Percentiles rank a stretch among this genome's conserved stretches.
phyloP scores from a whole-genome alignment of 352 stramenopile genomes.

The Phytopythium boreale region DNA sequence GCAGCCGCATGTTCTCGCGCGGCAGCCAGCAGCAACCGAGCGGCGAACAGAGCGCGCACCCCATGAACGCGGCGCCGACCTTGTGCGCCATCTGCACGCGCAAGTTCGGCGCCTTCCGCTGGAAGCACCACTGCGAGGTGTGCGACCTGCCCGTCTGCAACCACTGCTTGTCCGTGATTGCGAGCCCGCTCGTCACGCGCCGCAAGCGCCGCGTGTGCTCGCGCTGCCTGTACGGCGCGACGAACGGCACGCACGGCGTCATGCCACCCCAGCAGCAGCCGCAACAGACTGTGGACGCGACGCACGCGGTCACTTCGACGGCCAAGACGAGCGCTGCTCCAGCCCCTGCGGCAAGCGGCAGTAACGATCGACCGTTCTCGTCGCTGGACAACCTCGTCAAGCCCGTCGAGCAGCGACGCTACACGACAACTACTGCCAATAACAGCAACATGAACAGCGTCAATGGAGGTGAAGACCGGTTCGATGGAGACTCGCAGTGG shows the following conservation, averaged over 20 bases:
- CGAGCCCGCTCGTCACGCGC: constrained; percentile 41
- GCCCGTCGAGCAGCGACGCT: constrained; percentile 5
- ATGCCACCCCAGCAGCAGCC: background rate
- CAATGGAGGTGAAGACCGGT: background rate
- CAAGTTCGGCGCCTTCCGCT: constrained; percentile 70
- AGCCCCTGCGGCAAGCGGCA: constrained; percentile 7
- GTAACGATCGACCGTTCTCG: background rate
- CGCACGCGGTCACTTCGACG: background rate
- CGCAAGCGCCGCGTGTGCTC: constrained; percentile 72
- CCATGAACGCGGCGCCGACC: constrained; percentile 15
- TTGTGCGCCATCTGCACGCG: constrained; percentile 57
- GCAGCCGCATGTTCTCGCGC: constrained; percentile 1
- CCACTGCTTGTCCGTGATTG: constrained; percentile 57
- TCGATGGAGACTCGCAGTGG: background rate
- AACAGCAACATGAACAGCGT: background rate
- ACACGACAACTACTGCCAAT: background rate
- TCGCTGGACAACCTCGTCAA: constrained; percentile 8
- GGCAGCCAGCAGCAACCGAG: constrained; percentile 2
- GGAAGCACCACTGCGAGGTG: constrained; percentile 65
- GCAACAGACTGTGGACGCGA: background rate
- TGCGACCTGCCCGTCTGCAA: constrained; percentile 61
- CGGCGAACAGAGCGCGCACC: constrained; percentile 19
- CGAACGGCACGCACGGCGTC: constrained; percentile 12
- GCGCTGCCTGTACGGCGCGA: constrained; percentile 56
- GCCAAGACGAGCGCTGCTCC: background rate